These are phyloP conservation scores for Sclerotinia subarctica DNA, from an alignment of 2,329 filamentous ascomycete species.

Conservation along the genomic window DNA sequence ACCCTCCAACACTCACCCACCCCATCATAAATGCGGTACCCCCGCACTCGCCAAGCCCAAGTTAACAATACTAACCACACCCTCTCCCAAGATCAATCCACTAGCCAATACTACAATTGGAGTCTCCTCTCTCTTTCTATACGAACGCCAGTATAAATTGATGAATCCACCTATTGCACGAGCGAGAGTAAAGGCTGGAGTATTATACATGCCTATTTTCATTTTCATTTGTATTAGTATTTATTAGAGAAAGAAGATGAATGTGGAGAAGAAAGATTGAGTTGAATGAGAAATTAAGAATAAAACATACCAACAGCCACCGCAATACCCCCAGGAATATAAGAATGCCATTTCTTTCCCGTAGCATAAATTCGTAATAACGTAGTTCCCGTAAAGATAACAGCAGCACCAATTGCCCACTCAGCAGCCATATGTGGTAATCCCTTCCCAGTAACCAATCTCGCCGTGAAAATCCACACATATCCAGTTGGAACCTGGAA, in stretches of 20 bases:
- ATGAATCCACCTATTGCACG: conserved; percentile 75
- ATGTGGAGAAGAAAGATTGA: conserved; percentile 11
- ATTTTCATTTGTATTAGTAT: conserved; percentile 14
- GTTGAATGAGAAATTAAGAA: conserved; percentile 5
- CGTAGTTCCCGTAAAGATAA: conserved; percentile 71
- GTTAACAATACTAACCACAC: conserved; percentile 88
- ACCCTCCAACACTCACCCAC: background rate
- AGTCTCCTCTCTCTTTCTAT: conserved; percentile 57
- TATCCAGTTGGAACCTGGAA: conserved; percentile 94
- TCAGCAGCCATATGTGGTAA: conserved; percentile 79
- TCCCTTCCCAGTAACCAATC: conserved; percentile 87
- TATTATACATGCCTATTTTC: conserved; percentile 86
- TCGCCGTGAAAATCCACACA: conserved; percentile 96
- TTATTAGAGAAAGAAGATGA: background rate
- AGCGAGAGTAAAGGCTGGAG: conserved; percentile 90
- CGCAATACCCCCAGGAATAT: conserved; percentile 88
- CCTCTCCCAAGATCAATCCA: conserved; percentile 89
- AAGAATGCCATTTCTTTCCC: conserved; percentile 64
- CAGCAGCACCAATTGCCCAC: conserved; percentile 72
- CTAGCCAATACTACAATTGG: conserved; percentile 84
- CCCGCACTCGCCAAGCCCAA: conserved; percentile 72
- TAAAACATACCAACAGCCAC: conserved; percentile 74
- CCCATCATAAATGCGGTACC: conserved; percentile 64
- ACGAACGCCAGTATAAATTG: conserved; percentile 72
- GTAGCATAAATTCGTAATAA: conserved; percentile 58